phyloP scores from a whole-genome alignment of 305 asterid genomes.

The Fraxinus angustifolia region DNA sequence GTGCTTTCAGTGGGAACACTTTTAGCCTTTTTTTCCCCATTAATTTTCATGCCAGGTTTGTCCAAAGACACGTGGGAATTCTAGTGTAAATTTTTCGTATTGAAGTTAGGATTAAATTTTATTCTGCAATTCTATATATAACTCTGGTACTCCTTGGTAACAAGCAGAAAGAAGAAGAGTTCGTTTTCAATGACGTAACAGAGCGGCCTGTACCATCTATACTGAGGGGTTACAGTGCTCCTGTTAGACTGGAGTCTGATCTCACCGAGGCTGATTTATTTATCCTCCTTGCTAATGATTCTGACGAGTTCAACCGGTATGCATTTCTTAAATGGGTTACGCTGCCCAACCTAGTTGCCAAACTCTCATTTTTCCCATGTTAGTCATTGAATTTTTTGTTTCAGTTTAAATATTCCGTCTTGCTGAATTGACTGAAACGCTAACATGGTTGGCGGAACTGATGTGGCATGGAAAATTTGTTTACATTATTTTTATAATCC shows the following conservation, averaged over 20 bases:
- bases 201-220: constrained; percentile 83
- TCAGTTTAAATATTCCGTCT: neutral
- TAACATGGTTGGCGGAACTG: neutral
- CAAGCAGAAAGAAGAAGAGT: constrained; percentile 84
- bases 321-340: constrained; percentile 3
- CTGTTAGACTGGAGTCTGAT: constrained; percentile 78
- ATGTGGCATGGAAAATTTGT: neutral
- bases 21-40: neutral
- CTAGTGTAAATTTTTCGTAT: neutral
- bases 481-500: neutral
- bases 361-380: neutral
- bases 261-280: constrained; percentile 67
- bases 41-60: neutral
- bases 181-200: constrained; percentile 58
- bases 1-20: neutral
- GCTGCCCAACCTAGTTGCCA: neutral
- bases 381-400: neutral
- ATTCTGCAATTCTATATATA: constrained; percentile 9
- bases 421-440: neutral
- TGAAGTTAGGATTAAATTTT: neutral
- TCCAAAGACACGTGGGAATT: neutral
- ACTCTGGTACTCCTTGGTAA: constrained; percentile 13
- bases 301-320: constrained; percentile 95
- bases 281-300: constrained; percentile 89
- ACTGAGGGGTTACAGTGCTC: constrained; percentile 92